phyloP scores from a whole-genome alignment of 1,139 yeast species.

The Kodamaea anthophila region DNA sequence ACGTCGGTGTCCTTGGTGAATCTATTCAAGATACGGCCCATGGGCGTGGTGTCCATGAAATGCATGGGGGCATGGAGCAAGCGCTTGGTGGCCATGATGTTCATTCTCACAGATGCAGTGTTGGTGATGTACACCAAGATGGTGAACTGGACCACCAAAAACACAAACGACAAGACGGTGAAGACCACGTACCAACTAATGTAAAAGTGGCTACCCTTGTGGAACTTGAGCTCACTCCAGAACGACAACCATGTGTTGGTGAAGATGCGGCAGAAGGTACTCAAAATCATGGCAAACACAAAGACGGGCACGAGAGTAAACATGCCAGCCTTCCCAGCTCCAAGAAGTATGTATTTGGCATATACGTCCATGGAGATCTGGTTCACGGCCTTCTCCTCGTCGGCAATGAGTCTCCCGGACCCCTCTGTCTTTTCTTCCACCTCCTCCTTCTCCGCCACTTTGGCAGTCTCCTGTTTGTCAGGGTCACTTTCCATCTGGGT shows the following conservation, averaged over 20 bases:
- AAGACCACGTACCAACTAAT: constrained; percentile 23
- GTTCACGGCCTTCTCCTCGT: constrained; percentile 17
- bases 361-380: constrained; percentile 13
- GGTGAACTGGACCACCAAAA: constrained; percentile 7
- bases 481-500: constrained; percentile 7
- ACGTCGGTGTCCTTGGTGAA: constrained; percentile 79
- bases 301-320: constrained; percentile 9
- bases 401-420: constrained; percentile 20
- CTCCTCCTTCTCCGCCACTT: constrained; percentile 8
- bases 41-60: constrained; percentile 52
- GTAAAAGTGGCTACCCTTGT: constrained; percentile 30
- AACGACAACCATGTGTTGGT: constrained; percentile 38
- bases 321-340: constrained; percentile 10
- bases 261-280: constrained; percentile 31
- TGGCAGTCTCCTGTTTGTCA: constrained; percentile 14
- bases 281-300: constrained; percentile 11
- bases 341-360: constrained; percentile 17
- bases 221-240: constrained; percentile 29
- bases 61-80: constrained; percentile 50
- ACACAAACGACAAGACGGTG: constrained; percentile 8
- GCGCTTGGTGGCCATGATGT: constrained; percentile 31
- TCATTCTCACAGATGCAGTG: constrained; percentile 29
- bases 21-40: constrained; percentile 53
- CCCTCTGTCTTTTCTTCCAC: constrained; percentile 15
- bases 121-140: constrained; percentile 8